Conservation (phyloP, 345 rosid species). For the Gossypium ekmanianum region DNA sequence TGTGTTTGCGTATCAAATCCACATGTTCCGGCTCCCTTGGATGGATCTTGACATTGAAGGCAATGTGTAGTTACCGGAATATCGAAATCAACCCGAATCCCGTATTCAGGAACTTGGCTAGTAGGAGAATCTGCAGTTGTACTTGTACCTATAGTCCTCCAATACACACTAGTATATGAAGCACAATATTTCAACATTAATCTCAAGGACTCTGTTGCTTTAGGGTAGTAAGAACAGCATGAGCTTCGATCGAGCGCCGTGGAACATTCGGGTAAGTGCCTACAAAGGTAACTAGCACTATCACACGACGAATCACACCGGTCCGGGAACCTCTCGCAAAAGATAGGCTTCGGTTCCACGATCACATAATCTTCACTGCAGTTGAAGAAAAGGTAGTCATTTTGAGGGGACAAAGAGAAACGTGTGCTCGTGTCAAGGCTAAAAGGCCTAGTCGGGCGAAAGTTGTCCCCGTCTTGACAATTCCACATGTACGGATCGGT, state of each 20-base stretch:
- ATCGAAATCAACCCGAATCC: constrained; percentile 74
- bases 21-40: constrained; percentile 63
- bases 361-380: constrained; percentile 63
- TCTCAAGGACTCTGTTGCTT: constrained; percentile 76
- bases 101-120: constrained; percentile 78
- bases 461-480: constrained; percentile 61
- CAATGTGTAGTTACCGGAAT: constrained; percentile 72
- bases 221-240: constrained; percentile 83
- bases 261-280: constrained; percentile 77
- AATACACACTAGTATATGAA: constrained; percentile 72
- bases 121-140: constrained; percentile 31
- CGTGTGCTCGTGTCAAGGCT: constrained; percentile 85
- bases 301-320: constrained; percentile 89
- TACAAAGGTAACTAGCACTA: constrained; percentile 78
- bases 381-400: constrained; percentile 91
- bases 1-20: constrained; percentile 62
- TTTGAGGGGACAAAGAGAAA: constrained; percentile 71
- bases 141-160: constrained; percentile 56
- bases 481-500: constrained; percentile 87
- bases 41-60: constrained; percentile 76
- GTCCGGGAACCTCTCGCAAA: constrained; percentile 82
- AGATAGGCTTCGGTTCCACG: constrained; percentile 73
- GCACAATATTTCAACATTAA: constrained; percentile 82
- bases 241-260: constrained; percentile 45
- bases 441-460: constrained; percentile 71